phyloP scores from a whole-genome alignment of 2,329 filamentous ascomycete species.

The Stemphylium beticola region DNA sequence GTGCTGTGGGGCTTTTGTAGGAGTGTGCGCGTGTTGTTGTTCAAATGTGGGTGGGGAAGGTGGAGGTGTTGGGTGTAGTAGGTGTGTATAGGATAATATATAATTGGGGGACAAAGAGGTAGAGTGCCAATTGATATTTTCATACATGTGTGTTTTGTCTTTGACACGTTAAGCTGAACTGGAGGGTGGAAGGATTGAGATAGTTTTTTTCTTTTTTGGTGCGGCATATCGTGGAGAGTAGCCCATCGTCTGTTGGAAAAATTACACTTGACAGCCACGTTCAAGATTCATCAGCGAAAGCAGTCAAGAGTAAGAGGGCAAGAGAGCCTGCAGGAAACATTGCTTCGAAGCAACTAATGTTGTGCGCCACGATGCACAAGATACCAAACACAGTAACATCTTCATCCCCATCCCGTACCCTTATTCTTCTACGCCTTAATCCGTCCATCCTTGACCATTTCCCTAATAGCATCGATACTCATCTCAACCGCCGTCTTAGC shows the following conservation, averaged over 20 bases:
- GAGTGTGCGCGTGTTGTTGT: background rate
- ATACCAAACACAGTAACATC: no score
- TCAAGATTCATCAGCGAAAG: no score
- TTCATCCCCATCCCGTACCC: no score
- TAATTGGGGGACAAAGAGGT: constrained; percentile 7
- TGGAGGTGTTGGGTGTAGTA: background rate
- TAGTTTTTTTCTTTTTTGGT: no score
- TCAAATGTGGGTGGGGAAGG: background rate
- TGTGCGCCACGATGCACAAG: no score
- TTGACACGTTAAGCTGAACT: background rate
- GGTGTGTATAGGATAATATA: constrained; percentile 6
- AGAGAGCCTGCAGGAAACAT: no score
- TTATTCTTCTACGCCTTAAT: constrained; percentile 27
- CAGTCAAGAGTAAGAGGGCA: no score
- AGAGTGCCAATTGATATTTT: background rate
- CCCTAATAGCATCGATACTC: constrained; percentile 52
- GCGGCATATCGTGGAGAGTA: no score
- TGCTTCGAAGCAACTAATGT: no score
- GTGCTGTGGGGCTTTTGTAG: constrained; percentile 27
- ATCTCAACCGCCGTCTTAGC: constrained; percentile 53
- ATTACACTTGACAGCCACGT: no score
- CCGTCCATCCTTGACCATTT: constrained; percentile 50
- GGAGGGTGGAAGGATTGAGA: no score
- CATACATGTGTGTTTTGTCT: background rate
- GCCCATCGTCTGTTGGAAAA: no score